Conservation (phyloP, 2,329 filamentous ascomycete genomes). For the Pyrenophora seminiperda region DNA sequence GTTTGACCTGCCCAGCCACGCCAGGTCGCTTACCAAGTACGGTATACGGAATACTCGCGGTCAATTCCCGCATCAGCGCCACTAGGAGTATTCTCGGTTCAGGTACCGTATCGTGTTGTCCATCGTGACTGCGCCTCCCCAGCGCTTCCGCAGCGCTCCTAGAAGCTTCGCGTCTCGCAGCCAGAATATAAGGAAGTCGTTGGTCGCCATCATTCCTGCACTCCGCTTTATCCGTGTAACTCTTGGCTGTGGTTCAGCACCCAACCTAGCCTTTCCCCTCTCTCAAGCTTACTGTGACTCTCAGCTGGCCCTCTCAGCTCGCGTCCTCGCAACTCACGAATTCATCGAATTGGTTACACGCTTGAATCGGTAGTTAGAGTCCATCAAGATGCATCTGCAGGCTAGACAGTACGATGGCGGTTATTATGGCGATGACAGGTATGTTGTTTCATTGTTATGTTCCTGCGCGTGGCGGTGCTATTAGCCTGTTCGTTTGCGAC, state of each 20-base stretch:
- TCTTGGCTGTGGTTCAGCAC: slow-evolving; percentile 24
- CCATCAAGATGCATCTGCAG: slow-evolving; percentile 23
- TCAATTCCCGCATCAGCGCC: background rate
- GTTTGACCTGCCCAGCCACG: background rate
- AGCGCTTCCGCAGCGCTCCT: slow-evolving; percentile 5
- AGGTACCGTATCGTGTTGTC: background rate
- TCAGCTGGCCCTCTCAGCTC: slow-evolving; percentile 1
- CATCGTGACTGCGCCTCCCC: slow-evolving; percentile 6
- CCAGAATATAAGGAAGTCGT: background rate
- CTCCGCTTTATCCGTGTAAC: slow-evolving; percentile 8
- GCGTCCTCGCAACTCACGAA: background rate
- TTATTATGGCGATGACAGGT: slow-evolving; percentile 24
- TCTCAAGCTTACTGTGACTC: slow-evolving; percentile 9
- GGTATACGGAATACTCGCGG: no score
- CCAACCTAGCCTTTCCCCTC: slow-evolving; percentile 11
- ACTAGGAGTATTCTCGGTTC: no score
- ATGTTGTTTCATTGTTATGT: slow-evolving; percentile 16
- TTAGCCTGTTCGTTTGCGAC: slow-evolving; percentile 13
- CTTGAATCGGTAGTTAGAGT: background rate
- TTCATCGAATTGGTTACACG: slow-evolving; percentile 6
- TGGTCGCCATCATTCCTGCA: slow-evolving; percentile 5
- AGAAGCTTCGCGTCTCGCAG: background rate
- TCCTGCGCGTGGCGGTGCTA: slow-evolving; percentile 10
- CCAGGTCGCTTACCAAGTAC: background rate
- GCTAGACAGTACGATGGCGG: slow-evolving; percentile 21